Base-by-base conservation (phyloP, 1,284 basidiomycete genomes). In the Baeospora myosura region DNA sequence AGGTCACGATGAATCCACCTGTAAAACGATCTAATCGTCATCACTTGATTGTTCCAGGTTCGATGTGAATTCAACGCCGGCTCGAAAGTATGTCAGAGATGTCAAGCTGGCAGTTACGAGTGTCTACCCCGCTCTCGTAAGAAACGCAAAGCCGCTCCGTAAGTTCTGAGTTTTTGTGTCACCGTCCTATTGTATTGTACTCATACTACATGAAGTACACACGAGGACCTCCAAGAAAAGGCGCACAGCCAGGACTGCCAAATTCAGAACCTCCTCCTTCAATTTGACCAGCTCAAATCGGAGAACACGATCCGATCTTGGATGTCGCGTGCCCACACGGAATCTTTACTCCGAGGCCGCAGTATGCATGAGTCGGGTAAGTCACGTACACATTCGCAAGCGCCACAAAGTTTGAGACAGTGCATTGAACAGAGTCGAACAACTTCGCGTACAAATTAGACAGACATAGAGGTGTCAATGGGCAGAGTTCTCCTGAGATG, bases 101-200 rank as follows among this genome's bases (percentile, higher is more conserved):
- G 72, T 49, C 63, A 62, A 42, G 54, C 57, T 16, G 68, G 68
- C 33, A 65, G 65, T 36, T 63, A 73, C 47, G 58, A 66, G 44
- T 80, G 77, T 51, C 56, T 66, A 18, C 59, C 73, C n/a, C 67
- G 72, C 28, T 60, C 58, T 37, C 65, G 74, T 39, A 76, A 78
- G 60, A 76, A 76, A 50, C 68, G 74, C 32, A 73, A 76, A 52
- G 60, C 72, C 45, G 74, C 74, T 7, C 69, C 66, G 71, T 69
- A 60, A 57, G 73, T 63, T 20, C 23, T 20, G 11, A 20, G 12
- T 20, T 11, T 20, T 17, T 37, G 38, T 11, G 26, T 12, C 25
- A 29, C 21, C 33, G 23, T 7, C 32, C 32, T 24, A 30, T 17
- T 33, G 8, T 22, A 32, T 17, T 29, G 26, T 24, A 7, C 14